A percentile compares a stretch with the other conserved stretches of the same genome.
phyloP scores from a whole-genome alignment of 768 basidiomycete species.

The Calocera cornea region DNA sequence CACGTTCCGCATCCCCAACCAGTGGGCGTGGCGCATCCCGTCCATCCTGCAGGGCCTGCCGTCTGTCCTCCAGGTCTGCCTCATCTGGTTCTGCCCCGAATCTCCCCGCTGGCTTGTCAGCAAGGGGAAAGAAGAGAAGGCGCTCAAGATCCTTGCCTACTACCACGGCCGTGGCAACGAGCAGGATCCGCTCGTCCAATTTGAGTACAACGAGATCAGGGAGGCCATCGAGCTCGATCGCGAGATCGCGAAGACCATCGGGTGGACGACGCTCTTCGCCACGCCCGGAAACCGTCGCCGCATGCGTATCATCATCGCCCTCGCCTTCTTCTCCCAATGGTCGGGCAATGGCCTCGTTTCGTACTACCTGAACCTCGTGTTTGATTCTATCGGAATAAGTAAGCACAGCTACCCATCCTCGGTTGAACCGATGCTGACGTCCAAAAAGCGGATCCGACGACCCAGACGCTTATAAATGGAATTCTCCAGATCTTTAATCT shows the following conservation, averaged over 20 bases:
- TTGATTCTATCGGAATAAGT: slow-evolving; percentile 53
- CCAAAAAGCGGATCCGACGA: slow-evolving; percentile 33
- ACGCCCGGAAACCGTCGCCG: slow-evolving; percentile 57
- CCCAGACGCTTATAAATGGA: slow-evolving; percentile 50
- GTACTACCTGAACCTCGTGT: slow-evolving; percentile 57
- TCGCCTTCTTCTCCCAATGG: slow-evolving; percentile 66
- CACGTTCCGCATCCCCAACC: slow-evolving; percentile 23
- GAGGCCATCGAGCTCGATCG: slow-evolving; percentile 53
- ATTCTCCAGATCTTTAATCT: slow-evolving; percentile 60
- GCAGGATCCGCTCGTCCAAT: slow-evolving; percentile 45
- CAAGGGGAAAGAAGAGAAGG: slow-evolving; percentile 40
- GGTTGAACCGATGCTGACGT: too few relatives aligned
- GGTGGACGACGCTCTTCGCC: slow-evolving; percentile 40
- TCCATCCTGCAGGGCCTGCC: slow-evolving; percentile 47
- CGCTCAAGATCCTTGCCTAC: slow-evolving; percentile 46
- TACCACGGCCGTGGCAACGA: slow-evolving; percentile 57
- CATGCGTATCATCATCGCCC: slow-evolving; percentile 50
- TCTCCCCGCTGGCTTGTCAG: slow-evolving; percentile 54
- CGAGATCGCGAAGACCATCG: slow-evolving; percentile 36
- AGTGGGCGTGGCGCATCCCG: slow-evolving; percentile 49
- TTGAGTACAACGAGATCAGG: slow-evolving; percentile 63
- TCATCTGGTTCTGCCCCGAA: slow-evolving; percentile 51
- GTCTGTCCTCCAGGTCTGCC: slow-evolving; percentile 40
- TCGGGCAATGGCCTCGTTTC: slow-evolving; percentile 56
- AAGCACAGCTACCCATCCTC: too few relatives aligned